Evolutionary conservation across 2,329 filamentous ascomycete genomes (phyloP), one percentile per base, ranked within the genome.

Genomic region (Cladophialophora immunda): DNA sequence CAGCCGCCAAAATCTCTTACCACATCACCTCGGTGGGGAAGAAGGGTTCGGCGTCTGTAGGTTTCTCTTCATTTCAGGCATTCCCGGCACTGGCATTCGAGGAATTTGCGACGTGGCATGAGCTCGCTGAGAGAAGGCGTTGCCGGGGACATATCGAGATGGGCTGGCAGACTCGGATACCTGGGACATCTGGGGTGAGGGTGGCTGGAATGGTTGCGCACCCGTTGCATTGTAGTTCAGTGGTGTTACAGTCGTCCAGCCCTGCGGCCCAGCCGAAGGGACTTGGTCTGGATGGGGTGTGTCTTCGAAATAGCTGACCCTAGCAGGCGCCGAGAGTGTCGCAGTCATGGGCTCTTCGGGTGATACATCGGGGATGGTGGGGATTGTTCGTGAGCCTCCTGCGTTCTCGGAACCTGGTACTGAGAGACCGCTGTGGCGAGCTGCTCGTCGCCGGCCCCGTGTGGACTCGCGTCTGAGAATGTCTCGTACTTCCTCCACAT

Each of bases 391-490:
- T 32, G 68, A 66, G 13, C 68, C 70, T 50, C 25, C 36, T 27
- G 29, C 38, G 4, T 38, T 15, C 17, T 62, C 52, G 17, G 38
- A 9, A 38, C 61, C 54, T 11, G 65, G 58, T 2, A 61, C 36
- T 41, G 65, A 66, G 4, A 72, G 62, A 53, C 62, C 53, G 57
- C 67, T 66, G 52, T 59, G 59, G 15, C 56, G 29, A 71, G 63
- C 75, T 52, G 73, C 78, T 32, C 70, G 66, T 45, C 80, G 78
- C 53, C 78, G 77, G 32, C 80, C 79, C 3, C 76, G 79, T 2
- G 79, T 81, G 1, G 77, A 75, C n/a, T 76, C 76, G 5, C 79
- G 79, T 13, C 73, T 70, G 19, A 81, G 73, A 3, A 73, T 68
- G 36, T 71, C 67, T 17, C 68, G 70, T 8, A 73, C 69, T 61